phyloP scores from a whole-genome alignment of 2,329 filamentous ascomycete species.

The Exophiala xenobiotica region DNA sequence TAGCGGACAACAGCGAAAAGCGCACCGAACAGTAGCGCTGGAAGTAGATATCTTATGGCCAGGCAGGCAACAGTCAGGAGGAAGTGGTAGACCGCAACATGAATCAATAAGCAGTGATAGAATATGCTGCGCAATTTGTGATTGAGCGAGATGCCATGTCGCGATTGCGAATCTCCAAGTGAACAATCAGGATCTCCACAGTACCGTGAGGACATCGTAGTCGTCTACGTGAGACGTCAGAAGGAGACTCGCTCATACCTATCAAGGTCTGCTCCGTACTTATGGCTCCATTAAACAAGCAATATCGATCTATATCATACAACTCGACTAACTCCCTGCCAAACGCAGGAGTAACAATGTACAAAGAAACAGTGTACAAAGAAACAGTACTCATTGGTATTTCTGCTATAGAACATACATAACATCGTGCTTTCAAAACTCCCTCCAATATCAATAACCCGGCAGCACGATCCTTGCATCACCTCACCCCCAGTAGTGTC shows the following conservation, averaged over 20 bases:
- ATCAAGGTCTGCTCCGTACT: no score
- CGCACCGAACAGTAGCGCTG: neutral
- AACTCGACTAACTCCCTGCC: no score
- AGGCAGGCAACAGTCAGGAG: neutral
- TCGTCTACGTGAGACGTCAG: no score
- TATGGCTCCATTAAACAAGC: no score
- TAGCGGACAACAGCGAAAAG: neutral
- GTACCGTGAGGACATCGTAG: no score
- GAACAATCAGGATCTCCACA: neutral
- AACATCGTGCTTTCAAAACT: conserved; percentile 20
- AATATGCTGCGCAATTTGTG: conserved; percentile 18
- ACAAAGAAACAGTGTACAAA: no score
- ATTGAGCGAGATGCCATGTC: conserved; percentile 1
- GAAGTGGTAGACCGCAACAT: neutral
- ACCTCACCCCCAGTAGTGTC: neutral
- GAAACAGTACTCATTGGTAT: conserved; percentile 15
- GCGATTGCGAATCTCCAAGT: conserved; percentile 10
- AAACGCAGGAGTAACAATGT: no score
- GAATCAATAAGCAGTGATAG: conserved; percentile 9
- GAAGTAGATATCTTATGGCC: neutral
- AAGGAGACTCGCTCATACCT: no score
- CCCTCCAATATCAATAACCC: neutral
- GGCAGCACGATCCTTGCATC: neutral
- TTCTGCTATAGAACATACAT: conserved; percentile 24
- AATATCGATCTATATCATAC: no score